These are phyloP conservation scores for Alternaria viburni DNA, from an alignment of 2,329 filamentous ascomycete genomes.

Conservation along the genomic window DNA sequence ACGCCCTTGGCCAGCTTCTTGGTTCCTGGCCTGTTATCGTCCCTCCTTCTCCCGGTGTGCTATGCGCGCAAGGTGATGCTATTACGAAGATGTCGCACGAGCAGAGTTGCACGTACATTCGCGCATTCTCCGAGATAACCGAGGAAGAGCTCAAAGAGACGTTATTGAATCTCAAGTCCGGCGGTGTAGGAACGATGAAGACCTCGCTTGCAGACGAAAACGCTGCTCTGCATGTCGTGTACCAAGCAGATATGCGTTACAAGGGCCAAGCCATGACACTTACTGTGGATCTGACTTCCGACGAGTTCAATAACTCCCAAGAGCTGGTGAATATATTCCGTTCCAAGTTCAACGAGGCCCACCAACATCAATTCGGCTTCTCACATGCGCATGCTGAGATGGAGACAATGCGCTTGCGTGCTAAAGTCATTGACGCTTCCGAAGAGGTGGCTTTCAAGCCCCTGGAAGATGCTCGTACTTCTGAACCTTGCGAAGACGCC, in stretches of 20 bases:
- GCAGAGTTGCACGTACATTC: conserved; percentile 56
- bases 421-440: conserved; percentile 53
- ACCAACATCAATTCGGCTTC: conserved; percentile 57
- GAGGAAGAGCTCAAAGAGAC: conserved; percentile 42
- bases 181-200: conserved; percentile 49
- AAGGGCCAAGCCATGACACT: conserved; percentile 53
- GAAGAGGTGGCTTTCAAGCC: conserved; percentile 50
- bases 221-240: conserved; percentile 42
- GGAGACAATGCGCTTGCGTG: conserved; percentile 57
- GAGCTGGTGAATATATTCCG: conserved; percentile 43
- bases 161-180: conserved; percentile 46
- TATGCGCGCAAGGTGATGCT: conserved; percentile 59
- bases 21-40: conserved; percentile 61
- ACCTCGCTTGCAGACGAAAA: conserved; percentile 43
- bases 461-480: conserved; percentile 31
- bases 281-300: conserved; percentile 42
- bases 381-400: conserved; percentile 53
- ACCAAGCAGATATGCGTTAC: conserved; percentile 57
- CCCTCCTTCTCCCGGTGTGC: conserved; percentile 57
- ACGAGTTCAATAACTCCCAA: conserved; percentile 44
- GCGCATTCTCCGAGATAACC: conserved; percentile 47
- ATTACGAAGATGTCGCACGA: conserved; percentile 58
- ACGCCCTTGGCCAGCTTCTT: conserved; percentile 57
- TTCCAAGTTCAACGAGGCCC: conserved; percentile 51
- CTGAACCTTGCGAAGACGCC: conserved; percentile 45